Evolutionary conservation across 2,329 filamentous ascomycete genomes (phyloP), one percentile per base, ranked within the genome.

Genomic region (Sporothrix brunneoviolacea): DNA sequence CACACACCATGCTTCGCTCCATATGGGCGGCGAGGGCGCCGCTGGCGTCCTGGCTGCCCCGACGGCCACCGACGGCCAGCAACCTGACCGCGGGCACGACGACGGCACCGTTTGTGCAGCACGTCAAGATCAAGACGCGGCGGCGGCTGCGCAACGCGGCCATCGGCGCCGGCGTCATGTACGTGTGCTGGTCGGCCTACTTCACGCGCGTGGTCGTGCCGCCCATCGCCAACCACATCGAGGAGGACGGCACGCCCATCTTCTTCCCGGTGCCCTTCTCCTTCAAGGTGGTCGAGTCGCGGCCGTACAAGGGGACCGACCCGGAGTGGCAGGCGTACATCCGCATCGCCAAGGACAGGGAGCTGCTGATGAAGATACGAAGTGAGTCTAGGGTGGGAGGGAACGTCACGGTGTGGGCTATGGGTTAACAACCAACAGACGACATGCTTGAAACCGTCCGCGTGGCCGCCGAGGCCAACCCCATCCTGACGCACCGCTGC

Each of bases 241-340:
- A 55, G 10, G 49, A 51, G 15, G 50, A 49, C 16, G 44, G 32
- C 12, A 13, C 74, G 16, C 64, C 73, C 2, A 56, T 74, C 5
- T 85, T 85, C 54, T 73, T 86, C 8, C 79, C 83, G 0, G 75
- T 86, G 47, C 80, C 80, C 4, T 79, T 80, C 38, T 80, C 77
- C 3, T 77, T 72, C 1, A 71, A 70, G 44, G 57, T 69, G 51
- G 64, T 80, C 16, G 65, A 70, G 15, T 70, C 73, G 27, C 61
- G 65, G 27, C 75, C 74, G 3, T 84, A 82, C 60, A 70, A 69
- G 53, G 73, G 73, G 46, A 69, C 67, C 22, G 80, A 84, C 57
- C 81, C 82, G 3, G 83, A 86, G 62, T 86, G 79, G 80, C 68
- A 72, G 54, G 69, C 72, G 43, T 86, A 83, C 55, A 60, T 81